Evolutionary conservation across 768 basidiomycete species (phyloP), one percentile per base, ranked within the genome.

Genomic region (Russula sp.): DNA sequence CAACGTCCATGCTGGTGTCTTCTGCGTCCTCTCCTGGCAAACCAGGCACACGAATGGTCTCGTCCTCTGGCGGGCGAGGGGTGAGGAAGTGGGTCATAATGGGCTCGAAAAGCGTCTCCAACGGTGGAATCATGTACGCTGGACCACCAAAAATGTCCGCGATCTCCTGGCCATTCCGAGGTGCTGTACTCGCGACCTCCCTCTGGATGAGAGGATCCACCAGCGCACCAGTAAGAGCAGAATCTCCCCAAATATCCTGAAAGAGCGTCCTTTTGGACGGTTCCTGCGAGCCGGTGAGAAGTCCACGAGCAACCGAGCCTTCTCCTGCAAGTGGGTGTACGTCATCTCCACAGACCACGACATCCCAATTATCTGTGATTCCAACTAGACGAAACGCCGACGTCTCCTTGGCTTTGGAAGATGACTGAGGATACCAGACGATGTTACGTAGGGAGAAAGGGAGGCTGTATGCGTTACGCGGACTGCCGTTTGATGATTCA

Each of bases 191-290:
- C 16, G 73, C 68, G 63, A 72, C 13, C 20, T 63, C 46, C 67
- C 62, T 51, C 64, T 61, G 46, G 73, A 70, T 7, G 61, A 54
- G n/a, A 67, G 59, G 28, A 70, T 38, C 14, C 5, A 30, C 28
- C 73, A 66, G 38, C 71, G 65, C 36, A 76, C 72, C 7, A 71
- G 69, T 69, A 94, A 85, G 2, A 52, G 89, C 88, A 50, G 90
- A 84, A 63, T 83, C 78, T 44, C 94, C 94, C 71, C 96, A 97
- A 71, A 95, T 90, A 71, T 95, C 93, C 73, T 92, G 89, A 76
- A 95, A 92, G 8, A 97, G 77, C 9, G 91, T 89, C 63, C 80
- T 77, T 66, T 71, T 78, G 26, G 73, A 72, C 8, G 79, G 68
- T 67, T 70, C 61, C 2, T 71, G 71, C 42, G 63, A 44, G 11